phyloP scores from a whole-genome alignment of 2,329 filamentous ascomycete genomes.

The Aspergillus quadricinctus region DNA sequence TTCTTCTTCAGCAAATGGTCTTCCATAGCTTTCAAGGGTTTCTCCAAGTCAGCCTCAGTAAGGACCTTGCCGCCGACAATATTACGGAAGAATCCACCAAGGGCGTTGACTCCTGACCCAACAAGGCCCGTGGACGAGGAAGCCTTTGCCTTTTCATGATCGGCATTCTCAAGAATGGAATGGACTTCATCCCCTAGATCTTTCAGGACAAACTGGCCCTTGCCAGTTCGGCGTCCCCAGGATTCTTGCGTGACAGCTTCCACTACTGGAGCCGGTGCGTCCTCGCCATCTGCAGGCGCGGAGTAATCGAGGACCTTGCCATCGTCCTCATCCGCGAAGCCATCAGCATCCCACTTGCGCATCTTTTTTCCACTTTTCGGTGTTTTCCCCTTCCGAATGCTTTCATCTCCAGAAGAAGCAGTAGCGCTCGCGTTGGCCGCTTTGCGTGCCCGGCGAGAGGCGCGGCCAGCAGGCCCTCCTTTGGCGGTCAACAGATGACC shows the following conservation, averaged over 20 bases:
- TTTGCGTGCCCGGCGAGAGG: slow-evolving; percentile 76
- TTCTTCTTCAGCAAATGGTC: slow-evolving; percentile 94
- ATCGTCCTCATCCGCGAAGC: slow-evolving; percentile 76
- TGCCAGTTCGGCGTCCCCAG: slow-evolving; percentile 79
- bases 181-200: slow-evolving; percentile 93
- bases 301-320: slow-evolving; percentile 88
- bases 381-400: slow-evolving; percentile 54
- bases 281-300: slow-evolving; percentile 54
- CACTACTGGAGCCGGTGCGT: slow-evolving; percentile 54
- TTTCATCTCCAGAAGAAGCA: slow-evolving; percentile 78
- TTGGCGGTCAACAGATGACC: slow-evolving; percentile 69
- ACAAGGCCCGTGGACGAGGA: slow-evolving; percentile 60
- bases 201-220: slow-evolving; percentile 89
- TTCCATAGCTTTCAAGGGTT: slow-evolving; percentile 93
- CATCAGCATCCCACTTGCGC: slow-evolving; percentile 88
- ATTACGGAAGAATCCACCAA: slow-evolving; percentile 87
- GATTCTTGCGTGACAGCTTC: slow-evolving; percentile 72
- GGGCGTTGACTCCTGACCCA: slow-evolving; percentile 72
- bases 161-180: slow-evolving; percentile 77
- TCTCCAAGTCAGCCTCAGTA: slow-evolving; percentile 82
- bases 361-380: slow-evolving; percentile 68
- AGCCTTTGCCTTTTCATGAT: slow-evolving; percentile 55
- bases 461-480: slow-evolving; percentile 67
- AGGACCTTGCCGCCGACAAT: slow-evolving; percentile 91
- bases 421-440: slow-evolving; percentile 49